Percentiles rank a stretch among this genome's conserved stretches.
Evolutionary conservation across 2,329 filamentous ascomycete species (phyloP).

Genomic region (Cytospora paraplurivora): DNA sequence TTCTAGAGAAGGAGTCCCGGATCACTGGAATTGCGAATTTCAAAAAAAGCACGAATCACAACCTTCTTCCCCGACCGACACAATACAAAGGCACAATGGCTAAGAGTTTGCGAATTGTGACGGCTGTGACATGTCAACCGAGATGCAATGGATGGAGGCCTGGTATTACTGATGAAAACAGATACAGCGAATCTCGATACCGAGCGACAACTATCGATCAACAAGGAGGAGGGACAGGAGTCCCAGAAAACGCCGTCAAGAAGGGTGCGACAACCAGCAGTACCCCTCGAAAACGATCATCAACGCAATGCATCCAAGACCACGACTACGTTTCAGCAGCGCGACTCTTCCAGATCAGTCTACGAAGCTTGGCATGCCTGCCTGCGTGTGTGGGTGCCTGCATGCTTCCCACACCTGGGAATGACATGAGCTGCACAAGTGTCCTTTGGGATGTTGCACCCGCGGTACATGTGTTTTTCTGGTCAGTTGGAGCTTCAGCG

Average conservation of each 20-base stretch:
- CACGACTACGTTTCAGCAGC: not conserved
- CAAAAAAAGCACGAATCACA: slow-evolving; percentile 26
- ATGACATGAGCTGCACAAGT: not conserved
- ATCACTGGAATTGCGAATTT: slow-evolving; percentile 29
- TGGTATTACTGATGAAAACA: slow-evolving; percentile 6
- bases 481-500: not conserved
- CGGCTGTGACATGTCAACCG: slow-evolving; percentile 15
- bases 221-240: not conserved
- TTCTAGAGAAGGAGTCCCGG: slow-evolving; percentile 29
- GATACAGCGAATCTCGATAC: not conserved
- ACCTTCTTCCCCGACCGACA: slow-evolving; percentile 26
- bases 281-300: not conserved
- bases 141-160: not conserved
- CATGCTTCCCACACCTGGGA: too few species aligned
- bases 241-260: not conserved
- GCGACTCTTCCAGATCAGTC: not conserved
- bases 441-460: not conserved
- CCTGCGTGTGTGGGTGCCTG: not conserved
- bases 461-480: not conserved
- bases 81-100: not conserved
- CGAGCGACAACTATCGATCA: not conserved
- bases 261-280: not conserved
- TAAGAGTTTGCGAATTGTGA: slow-evolving; percentile 3
- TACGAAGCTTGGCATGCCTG: not conserved
- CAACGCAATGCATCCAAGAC: too few species aligned